Evolutionary conservation across 2,329 filamentous ascomycete genomes (phyloP).

Genomic region (Corynespora cassiicola): DNA sequence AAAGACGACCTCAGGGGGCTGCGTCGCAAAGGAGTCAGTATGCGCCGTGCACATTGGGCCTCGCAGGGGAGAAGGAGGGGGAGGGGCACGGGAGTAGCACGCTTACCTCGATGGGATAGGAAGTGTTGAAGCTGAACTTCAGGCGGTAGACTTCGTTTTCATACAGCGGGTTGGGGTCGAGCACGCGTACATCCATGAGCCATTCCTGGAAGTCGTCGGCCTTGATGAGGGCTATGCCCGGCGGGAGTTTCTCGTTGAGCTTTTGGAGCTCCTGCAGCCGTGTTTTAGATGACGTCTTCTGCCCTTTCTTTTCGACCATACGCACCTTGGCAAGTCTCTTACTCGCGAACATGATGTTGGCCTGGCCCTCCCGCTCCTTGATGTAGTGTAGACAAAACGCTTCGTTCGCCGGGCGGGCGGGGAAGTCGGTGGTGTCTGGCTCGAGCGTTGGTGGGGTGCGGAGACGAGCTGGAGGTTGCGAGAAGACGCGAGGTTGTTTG

Average conservation of each 20-base stretch:
- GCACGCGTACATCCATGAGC: slow-evolving; percentile 88
- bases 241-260: slow-evolving; percentile 61
- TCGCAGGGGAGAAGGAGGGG: slow-evolving; percentile 2
- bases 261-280: no score
- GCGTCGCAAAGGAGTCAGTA: slow-evolving; percentile 4
- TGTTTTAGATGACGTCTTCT: no score
- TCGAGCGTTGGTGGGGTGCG: no score
- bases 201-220: slow-evolving; percentile 87
- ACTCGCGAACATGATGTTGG: slow-evolving; percentile 61
- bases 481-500: no score
- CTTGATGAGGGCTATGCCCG: slow-evolving; percentile 78
- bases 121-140: slow-evolving; percentile 82
- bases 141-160: slow-evolving; percentile 79
- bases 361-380: no score
- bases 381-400: no score
- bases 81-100: neutral
- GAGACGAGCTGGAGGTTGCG: no score
- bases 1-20: slow-evolving; percentile 96
- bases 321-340: slow-evolving; percentile 58
- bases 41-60: neutral
- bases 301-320: no score
- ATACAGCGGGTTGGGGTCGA: slow-evolving; percentile 92
- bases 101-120: slow-evolving; percentile 80
- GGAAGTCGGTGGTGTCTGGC: no score
- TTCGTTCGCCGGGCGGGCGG: no score